Conservation (phyloP, 208 protist genomes). For the Leishmania tropica region DNA sequence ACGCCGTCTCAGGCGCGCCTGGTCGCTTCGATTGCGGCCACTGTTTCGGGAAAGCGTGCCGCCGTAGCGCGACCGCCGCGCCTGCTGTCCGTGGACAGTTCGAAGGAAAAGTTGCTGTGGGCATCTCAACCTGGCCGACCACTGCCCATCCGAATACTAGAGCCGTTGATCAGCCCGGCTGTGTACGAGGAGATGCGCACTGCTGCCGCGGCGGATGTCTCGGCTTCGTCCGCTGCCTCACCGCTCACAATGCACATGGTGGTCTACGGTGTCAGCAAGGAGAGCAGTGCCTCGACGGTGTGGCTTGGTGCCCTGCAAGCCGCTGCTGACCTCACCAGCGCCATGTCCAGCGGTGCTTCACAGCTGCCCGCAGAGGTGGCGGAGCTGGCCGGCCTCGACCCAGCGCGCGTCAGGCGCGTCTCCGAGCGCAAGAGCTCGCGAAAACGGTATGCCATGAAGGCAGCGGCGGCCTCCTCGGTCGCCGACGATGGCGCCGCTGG, state of each 20-base stretch:
- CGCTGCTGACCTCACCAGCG: constrained; percentile 15
- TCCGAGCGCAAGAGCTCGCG: not conserved
- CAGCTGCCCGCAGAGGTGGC: constrained; percentile 16
- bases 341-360: constrained; percentile 10
- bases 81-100: constrained; percentile 17
- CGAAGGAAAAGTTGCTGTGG: constrained; percentile 33
- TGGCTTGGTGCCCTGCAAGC: constrained; percentile 31
- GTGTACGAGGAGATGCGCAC: constrained; percentile 10
- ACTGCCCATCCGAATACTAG: constrained; percentile 17
- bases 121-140: constrained; percentile 16
- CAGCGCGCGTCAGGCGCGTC: not conserved
- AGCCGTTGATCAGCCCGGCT: constrained; percentile 10
- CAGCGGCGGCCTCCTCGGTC: not conserved
- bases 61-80: constrained; percentile 10
- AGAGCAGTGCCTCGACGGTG: constrained; percentile 20
- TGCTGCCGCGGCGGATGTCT: not conserved
- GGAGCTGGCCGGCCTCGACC: constrained; percentile 9
- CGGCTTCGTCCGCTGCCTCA: not conserved
- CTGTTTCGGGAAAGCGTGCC: not conserved
- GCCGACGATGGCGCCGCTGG: too few species aligned
- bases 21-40: not conserved
- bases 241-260: constrained; percentile 20
- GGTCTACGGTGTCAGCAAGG: constrained; percentile 25
- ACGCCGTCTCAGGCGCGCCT: not conserved
- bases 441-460: not conserved